Evolutionary conservation across 1,284 basidiomycete genomes (phyloP).

Genomic region (Vanrija humicola): DNA sequence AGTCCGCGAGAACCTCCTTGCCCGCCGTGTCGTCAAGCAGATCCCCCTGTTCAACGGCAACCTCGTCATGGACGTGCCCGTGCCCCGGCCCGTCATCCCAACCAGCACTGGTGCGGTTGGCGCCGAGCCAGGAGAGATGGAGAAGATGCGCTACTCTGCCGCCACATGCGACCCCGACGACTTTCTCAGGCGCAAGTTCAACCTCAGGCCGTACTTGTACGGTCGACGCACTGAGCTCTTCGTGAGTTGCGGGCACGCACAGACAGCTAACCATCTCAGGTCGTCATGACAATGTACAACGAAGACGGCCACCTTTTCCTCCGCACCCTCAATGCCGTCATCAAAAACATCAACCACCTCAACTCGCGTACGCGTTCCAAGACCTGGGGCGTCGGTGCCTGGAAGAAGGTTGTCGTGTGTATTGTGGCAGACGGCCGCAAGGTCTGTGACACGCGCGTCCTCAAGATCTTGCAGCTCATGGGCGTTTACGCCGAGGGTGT

Average conservation of each 20-base stretch:
- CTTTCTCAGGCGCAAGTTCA: conserved; percentile 59
- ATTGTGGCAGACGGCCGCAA: conserved; percentile 86
- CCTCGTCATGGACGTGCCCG: conserved; percentile 73
- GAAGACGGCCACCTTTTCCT: conserved; percentile 83
- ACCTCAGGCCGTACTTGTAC: conserved; percentile 76
- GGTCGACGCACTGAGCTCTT: conserved; percentile 86
- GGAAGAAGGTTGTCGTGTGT: conserved; percentile 92
- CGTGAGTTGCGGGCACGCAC: conserved; percentile 17
- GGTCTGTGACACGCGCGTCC: conserved; percentile 70
- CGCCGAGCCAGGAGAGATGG: conserved; percentile 69
- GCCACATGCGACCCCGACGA: conserved; percentile 55
- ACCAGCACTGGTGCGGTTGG: conserved; percentile 47
- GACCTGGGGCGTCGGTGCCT: conserved; percentile 90
- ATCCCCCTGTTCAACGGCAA: conserved; percentile 79
- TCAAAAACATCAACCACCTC: conserved; percentile 84
- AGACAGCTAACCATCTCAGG: conserved; percentile 40
- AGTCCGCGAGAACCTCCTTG: conserved; percentile 37
- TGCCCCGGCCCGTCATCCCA: conserved; percentile 72
- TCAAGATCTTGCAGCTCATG: conserved; percentile 60
- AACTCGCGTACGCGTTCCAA: conserved; percentile 75
- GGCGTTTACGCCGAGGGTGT: conserved; percentile 95
- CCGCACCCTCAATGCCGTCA: conserved; percentile 86
- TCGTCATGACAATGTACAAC: conserved; percentile 94
- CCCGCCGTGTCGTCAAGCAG: conserved; percentile 62
- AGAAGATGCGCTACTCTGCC: conserved; percentile 64